Base-by-base conservation (phyloP, 192 early-diverging fungal species). In the Podila epicladia region DNA sequence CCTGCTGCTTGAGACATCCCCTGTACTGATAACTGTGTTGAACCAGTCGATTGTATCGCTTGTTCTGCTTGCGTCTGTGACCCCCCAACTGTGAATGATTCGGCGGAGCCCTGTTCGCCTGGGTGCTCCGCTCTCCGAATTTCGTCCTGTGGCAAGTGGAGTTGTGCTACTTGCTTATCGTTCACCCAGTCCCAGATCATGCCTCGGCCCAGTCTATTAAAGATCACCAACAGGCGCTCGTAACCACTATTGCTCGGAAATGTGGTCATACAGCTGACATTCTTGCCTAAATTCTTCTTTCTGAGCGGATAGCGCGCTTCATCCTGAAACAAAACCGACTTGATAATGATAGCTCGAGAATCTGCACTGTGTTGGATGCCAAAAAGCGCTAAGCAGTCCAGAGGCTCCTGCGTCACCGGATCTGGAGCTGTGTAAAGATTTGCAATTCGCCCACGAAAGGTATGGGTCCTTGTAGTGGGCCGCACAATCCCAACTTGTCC, bases 131-230 rank as follows among this genome's bases (percentile, higher is more conserved):
- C 32, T 57, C 57, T 53, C 35, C 29, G 11, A 20, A 6, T 33
- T 32, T 32, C 41, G 37, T 80, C 77, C 13, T 17, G 20, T 0
- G 38, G 60, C 66, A 80, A 63, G n/a, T 61, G 65, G 0, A 80
- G 45, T 28, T 80, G 71, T 0, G 66, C 67, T 13, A 80, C 50
- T 22, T 80, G 71, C 26, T 15, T 26, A 45, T 80, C 77, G 9
- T 69, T 68, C 2, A 80, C 67, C 70, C 70, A 80, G 50, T 80
- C 77, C 77, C 77, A 80, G 7, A 80, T 69, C 51, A 80, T 65
- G 0, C 77, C 77, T 2, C 77, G 61, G 0, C 77, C 77, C 8
- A 69, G 50, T 5, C 63, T 37, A 32, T 80, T 80, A 26, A 80
- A 80, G 11, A 80, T 13, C 12, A 73, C 71, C 15, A 73, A 41